Evolutionary conservation across 2,329 filamentous ascomycete species (phyloP).

Genomic region (Fonsecaea erecta): DNA sequence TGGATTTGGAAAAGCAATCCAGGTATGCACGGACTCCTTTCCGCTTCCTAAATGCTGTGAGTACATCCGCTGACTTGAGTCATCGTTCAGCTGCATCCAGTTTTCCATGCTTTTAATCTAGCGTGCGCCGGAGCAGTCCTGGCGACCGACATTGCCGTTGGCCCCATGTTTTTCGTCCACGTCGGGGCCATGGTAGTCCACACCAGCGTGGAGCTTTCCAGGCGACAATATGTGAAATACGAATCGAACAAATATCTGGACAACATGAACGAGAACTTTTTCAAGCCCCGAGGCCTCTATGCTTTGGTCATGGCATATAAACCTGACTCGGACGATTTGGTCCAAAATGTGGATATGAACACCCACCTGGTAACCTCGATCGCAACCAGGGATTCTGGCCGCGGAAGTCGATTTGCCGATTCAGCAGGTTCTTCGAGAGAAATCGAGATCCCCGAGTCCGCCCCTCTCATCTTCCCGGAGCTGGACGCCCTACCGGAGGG

Average conservation of each 20-base stretch:
- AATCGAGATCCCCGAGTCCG: slow-evolving; percentile 50
- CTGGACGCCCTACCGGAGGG: slow-evolving; percentile 25
- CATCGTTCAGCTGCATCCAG: background rate
- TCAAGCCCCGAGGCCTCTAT: slow-evolving; percentile 61
- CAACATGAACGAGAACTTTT: slow-evolving; percentile 60
- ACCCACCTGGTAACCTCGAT: slow-evolving; percentile 46
- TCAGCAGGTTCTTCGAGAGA: slow-evolving; percentile 41
- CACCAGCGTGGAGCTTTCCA: slow-evolving; percentile 1
- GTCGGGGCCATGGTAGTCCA: slow-evolving; percentile 12
- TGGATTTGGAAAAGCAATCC: slow-evolving; percentile 45
- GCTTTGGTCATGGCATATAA: slow-evolving; percentile 60
- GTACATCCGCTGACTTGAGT: background rate
- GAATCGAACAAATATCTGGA: slow-evolving; percentile 60
- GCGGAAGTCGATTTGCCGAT: slow-evolving; percentile 12
- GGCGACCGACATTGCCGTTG: slow-evolving; percentile 5
- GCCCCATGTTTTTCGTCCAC: slow-evolving; percentile 11
- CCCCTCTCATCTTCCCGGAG: slow-evolving; percentile 54
- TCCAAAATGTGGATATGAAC: slow-evolving; percentile 41
- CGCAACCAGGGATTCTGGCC: slow-evolving; percentile 21
- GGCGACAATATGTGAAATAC: slow-evolving; percentile 27
- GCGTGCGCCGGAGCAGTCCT: slow-evolving; percentile 15
- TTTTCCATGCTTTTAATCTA: slow-evolving; percentile 28
- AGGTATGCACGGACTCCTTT: slow-evolving; percentile 3
- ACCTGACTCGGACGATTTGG: slow-evolving; percentile 42
- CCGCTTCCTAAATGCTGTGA: background rate